Evolutionary conservation across 148 eudicot genomes (phyloP), one percentile per base, ranked within the genome.

Genomic region (Mesembryanthemum crystallinum): DNA sequence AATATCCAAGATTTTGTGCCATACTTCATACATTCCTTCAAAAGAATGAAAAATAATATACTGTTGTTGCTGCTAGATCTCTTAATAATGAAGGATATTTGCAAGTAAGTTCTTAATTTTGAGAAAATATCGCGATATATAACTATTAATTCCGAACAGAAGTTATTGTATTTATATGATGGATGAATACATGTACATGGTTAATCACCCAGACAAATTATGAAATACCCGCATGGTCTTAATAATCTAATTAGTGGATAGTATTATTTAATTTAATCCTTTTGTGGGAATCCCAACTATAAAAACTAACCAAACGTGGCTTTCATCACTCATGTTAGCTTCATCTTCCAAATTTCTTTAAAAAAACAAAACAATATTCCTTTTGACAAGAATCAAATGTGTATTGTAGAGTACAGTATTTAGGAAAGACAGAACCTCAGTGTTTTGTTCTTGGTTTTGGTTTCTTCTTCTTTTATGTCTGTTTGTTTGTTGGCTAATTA

Each of bases 191-290:
- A n/a, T n/a, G n/a, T n/a, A n/a, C 9, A 9, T 18, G 25, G 60
- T 3, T 28, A 15, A 54, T 27, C 45, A 28, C 24, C 24, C 0
- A 69, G 74, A 69, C 68, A 69, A 60, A 59, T 69, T 29, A 32
- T 69, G 60, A 59, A 59, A 30, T 20, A 42, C 74, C 74, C 74
- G 71, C 79, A 60, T 77, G 79, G 15, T 49, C n/a, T n/a, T n/a
- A 4, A 8, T 69, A 69, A 29, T 77, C 73, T 69, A 69, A 59
- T 29, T 45, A 61, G 30, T 52, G 23, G 45, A 63, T 69, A 14
- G 5, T 51, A 49, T 29, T 69, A 28, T 37, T 13, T 30, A 10
- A 0, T 30, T 33, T 65, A 7, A n/a, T 35, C 21, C 27, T 15
- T n/a, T 43, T 14, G 9, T 24, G 20, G 68, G 51, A 71, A 72